Conservation (phyloP, 371 early-diverging fungal species). For the Mortierella sp. region DNA sequence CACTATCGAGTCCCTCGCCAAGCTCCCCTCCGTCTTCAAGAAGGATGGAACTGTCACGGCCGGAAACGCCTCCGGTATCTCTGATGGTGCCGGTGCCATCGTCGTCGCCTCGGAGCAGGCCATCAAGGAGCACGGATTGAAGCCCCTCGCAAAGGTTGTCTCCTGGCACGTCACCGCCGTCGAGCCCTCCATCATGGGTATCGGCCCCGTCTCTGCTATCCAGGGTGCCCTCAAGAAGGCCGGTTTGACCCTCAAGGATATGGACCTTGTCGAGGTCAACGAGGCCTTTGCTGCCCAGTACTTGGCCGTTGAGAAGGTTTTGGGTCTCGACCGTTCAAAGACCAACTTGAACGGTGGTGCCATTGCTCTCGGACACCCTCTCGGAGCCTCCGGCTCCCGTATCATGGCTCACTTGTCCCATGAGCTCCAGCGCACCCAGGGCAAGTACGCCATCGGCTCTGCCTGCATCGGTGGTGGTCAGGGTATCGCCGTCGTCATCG, state of each 20-base stretch:
- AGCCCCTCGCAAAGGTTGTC: constrained; percentile 91
- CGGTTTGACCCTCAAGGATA: constrained; percentile 83
- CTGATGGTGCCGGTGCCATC: constrained; percentile 96
- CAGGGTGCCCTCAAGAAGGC: constrained; percentile 88
- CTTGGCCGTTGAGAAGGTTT: constrained; percentile 90
- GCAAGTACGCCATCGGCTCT: constrained; percentile 91
- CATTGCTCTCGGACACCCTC: constrained; percentile 97
- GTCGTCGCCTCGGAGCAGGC: constrained; percentile 92
- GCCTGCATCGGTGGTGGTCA: constrained; percentile 95
- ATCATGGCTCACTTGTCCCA: constrained; percentile 92
- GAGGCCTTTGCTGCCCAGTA: constrained; percentile 98
- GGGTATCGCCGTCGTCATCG: constrained; percentile 70
- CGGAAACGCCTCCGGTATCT: constrained; percentile 96
- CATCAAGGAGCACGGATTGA: constrained; percentile 83
- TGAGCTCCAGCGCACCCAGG: constrained; percentile 84
- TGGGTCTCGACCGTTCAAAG: constrained; percentile 84
- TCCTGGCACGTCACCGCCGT: constrained; percentile 90
- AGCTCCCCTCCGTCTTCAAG: constrained; percentile 91
- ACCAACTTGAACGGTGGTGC: constrained; percentile 96
- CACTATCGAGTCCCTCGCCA: constrained; percentile 82
- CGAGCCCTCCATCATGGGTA: constrained; percentile 89
- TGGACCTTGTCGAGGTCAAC: constrained; percentile 96
- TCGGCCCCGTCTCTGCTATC: constrained; percentile 97
- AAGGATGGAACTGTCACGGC: constrained; percentile 95
- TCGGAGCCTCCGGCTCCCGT: constrained; percentile 96